Base-by-base conservation (phyloP, 768 basidiomycete species). In the Suillus hirtellus region DNA sequence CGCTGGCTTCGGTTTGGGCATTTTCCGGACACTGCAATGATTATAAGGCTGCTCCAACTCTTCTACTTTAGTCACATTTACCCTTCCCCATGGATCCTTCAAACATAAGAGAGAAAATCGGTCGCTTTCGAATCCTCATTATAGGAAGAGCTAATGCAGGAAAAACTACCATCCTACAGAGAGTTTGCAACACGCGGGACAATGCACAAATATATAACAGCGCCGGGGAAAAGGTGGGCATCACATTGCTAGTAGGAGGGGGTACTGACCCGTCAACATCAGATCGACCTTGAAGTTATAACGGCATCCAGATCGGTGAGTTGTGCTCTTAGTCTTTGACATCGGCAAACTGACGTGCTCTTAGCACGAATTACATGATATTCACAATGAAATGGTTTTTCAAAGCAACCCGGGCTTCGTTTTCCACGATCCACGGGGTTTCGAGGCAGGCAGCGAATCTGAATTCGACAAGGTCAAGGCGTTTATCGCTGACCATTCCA, bases 141-240 rank as follows among this genome's bases (percentile, higher is more conserved):
- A 77, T 81, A n/a, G 80, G 80, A 6, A 71, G 75, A 59, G 75
- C 77, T 2, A 79, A 79, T 59, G 72, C 78, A 1, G 79, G 79
- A 0, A 81, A 81, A 64, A 80, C 78, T 0, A 80, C 80, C 0
- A 68, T 81, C 31, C 68, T 79, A 19, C 71, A 78, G 66, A 73
- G 71, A 55, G 71, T 81, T 9, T 79, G 78, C 65, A 71, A 75
- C 60, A 72, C 76, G 5, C 71, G 64, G 1, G 75, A 78, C 10
- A 69, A 73, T 3, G 76, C 78, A 0, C 68, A 61, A 15, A 71
- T 79, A 44, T 67, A 65, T n/a, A 65, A 71, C 64, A 21, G 60
- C 5, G 11, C 59, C 1, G 71, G 73, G 12, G 59, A 64, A 5
- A 52, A 35, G 67, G 76, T 77, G 14, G 14, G 14, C 1, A 4